Percentiles rank a stretch among this genome's conserved stretches.
These are phyloP conservation scores for Xylariales sp. DNA, from an alignment of 2,329 filamentous ascomycete species.

Conservation along the genomic window DNA sequence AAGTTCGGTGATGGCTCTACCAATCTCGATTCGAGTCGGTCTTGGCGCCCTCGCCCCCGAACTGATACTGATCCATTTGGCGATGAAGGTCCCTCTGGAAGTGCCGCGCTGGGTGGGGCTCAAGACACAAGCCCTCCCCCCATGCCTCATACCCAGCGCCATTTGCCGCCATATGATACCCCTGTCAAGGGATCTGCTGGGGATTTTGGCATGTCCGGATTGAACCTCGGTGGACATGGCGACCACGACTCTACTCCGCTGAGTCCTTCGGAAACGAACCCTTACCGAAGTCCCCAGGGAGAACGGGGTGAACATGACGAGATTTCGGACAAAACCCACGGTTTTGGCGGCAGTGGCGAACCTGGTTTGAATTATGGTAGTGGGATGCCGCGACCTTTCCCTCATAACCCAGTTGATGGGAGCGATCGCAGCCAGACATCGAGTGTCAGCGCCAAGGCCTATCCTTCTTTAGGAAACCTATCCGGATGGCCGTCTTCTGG, in stretches of 20 bases:
- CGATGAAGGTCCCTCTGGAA: constrained; percentile 75
- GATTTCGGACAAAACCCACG: constrained; percentile 61
- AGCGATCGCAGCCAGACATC: constrained; percentile 95
- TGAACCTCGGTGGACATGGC: constrained; percentile 67
- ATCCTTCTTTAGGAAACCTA: constrained; percentile 70
- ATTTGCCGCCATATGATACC: constrained; percentile 62
- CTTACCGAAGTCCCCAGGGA: constrained; percentile 89
- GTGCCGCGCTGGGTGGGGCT: constrained; percentile 78
- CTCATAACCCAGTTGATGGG: constrained; percentile 67
- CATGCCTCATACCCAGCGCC: constrained; percentile 49
- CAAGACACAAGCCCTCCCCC: constrained; percentile 72
- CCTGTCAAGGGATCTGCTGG: constrained; percentile 65
- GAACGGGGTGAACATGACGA: constrained; percentile 74
- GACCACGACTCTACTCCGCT: constrained; percentile 75
- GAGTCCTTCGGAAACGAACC: constrained; percentile 95
- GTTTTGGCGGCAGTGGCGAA: constrained; percentile 65
- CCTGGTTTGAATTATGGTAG: constrained; percentile 58
- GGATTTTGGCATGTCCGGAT: constrained; percentile 73
- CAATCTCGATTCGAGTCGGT: constrained; percentile 54
- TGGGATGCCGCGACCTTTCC: constrained; percentile 58
- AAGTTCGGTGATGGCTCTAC: constrained; percentile 63
- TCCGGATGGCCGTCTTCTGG: constrained; percentile 73
- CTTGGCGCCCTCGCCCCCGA: constrained; percentile 70
- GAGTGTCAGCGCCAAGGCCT: constrained; percentile 83
- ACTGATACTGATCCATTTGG: constrained; percentile 81